Conservation (phyloP, 225 moss, liverwort and hornwort genomes). For the Rhytidiadelphus loreus region DNA sequence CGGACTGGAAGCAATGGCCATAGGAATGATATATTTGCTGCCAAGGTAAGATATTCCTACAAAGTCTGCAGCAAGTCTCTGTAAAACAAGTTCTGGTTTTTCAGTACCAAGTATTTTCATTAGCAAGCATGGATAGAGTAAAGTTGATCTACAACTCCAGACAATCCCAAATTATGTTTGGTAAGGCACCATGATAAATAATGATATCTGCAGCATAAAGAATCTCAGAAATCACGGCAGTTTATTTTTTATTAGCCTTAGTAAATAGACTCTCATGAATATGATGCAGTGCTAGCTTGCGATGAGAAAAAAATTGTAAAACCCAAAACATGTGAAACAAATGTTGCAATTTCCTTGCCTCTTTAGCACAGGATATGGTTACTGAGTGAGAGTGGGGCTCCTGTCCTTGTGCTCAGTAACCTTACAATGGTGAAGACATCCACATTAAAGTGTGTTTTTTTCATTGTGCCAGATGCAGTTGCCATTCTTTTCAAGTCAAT, state of each 20-base stretch:
- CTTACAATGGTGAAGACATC: not conserved
- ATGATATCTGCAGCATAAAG: not conserved
- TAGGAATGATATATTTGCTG: conserved; percentile 29
- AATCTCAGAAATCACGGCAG: not conserved
- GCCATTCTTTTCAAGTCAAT: conserved; percentile 9
- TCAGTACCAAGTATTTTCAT: not conserved
- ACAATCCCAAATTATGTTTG: not conserved
- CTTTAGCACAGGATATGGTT: not conserved
- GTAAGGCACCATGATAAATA: not conserved
- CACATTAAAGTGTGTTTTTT: not conserved
- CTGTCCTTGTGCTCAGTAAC: not conserved
- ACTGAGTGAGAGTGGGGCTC: not conserved
- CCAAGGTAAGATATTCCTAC: conserved; percentile 4
- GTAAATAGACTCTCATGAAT: not conserved
- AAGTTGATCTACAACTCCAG: not conserved
- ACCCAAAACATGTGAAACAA: not conserved
- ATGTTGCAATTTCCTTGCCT: not conserved
- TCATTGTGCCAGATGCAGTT: conserved; percentile 17
- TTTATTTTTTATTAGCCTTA: too few species aligned
- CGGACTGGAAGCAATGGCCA: conserved; percentile 18
- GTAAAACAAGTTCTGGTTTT: not conserved
- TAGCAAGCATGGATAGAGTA: not conserved
- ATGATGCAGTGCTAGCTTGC: not conserved
- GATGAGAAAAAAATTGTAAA: not conserved
- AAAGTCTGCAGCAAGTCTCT: not conserved